A percentile compares a stretch with the other conserved stretches of the same genome.
Evolutionary conservation across 805 yeast genomes (phyloP).

Genomic region (Candida dajiaensis): DNA sequence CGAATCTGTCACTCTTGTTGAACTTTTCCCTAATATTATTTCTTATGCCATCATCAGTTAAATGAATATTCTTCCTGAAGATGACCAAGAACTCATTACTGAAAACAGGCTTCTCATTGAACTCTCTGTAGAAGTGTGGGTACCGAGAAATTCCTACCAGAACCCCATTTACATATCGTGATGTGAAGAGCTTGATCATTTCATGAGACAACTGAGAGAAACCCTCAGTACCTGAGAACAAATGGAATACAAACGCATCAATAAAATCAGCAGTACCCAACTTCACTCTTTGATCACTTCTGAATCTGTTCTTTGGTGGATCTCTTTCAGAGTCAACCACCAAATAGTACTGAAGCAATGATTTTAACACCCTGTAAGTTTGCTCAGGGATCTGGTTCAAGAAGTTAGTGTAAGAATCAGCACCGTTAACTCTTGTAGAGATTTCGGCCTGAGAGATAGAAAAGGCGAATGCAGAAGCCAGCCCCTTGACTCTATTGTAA

Average conservation of each 20-base stretch:
- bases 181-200: constrained; percentile 5
- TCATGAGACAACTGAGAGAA: constrained; percentile 3
- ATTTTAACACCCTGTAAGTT: constrained; percentile 31
- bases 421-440: constrained; percentile 42
- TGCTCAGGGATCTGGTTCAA: constrained; percentile 32
- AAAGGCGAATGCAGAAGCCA: constrained; percentile 21
- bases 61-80: neutral
- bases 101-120: neutral
- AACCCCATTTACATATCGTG: constrained; percentile 1
- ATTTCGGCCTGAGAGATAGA: constrained; percentile 57
- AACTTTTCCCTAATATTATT: neutral
- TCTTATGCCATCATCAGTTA: neutral
- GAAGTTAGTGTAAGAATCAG: constrained; percentile 27
- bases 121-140: neutral
- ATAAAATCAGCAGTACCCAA: constrained; percentile 6
- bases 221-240: constrained; percentile 2
- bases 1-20: constrained; percentile 4
- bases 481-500: constrained; percentile 1
- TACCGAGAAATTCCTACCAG: neutral
- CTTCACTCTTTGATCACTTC: neutral
- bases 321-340: constrained; percentile 2
- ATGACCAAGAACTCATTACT: neutral
- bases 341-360: constrained; percentile 19
- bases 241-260: constrained; percentile 5
- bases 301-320: neutral